A percentile compares a stretch with the other conserved stretches of the same genome.
Evolutionary conservation across 306 rosid genomes (phyloP).

Genomic region (Prosopis cineraria): DNA sequence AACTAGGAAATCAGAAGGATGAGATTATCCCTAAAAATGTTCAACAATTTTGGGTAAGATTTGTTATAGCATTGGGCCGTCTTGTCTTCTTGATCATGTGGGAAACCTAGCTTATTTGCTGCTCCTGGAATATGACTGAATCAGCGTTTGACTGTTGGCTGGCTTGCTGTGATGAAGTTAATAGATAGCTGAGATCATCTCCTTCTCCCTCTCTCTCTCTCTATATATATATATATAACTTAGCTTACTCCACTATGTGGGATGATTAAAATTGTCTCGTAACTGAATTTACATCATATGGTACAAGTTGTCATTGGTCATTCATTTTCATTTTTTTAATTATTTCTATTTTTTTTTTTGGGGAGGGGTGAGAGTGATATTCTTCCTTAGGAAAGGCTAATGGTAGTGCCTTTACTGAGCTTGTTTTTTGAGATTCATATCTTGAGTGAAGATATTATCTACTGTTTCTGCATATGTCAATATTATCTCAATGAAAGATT

Average conservation of each 20-base stretch:
- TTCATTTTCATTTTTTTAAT: background rate
- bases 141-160: background rate
- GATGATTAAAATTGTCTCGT: background rate
- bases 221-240: background rate
- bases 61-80: background rate
- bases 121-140: background rate
- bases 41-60: slow-evolving; percentile 87
- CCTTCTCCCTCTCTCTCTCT: background rate
- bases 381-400: background rate
- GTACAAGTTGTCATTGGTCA: background rate
- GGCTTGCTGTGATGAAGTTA: background rate
- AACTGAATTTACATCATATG: background rate
- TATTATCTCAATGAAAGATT: background rate
- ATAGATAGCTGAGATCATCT: background rate
- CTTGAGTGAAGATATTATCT: background rate
- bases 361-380: background rate
- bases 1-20: slow-evolving; percentile 75
- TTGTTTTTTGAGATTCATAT: background rate
- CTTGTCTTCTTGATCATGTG: slow-evolving; percentile 12
- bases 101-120: background rate
- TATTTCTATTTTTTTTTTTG: background rate
- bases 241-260: background rate
- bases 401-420: background rate
- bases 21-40: slow-evolving; percentile 85
- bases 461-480: slow-evolving; percentile 4